Evolutionary conservation across 306 rosid genomes (phyloP).

Genomic region (Cicer chorassanicum): DNA sequence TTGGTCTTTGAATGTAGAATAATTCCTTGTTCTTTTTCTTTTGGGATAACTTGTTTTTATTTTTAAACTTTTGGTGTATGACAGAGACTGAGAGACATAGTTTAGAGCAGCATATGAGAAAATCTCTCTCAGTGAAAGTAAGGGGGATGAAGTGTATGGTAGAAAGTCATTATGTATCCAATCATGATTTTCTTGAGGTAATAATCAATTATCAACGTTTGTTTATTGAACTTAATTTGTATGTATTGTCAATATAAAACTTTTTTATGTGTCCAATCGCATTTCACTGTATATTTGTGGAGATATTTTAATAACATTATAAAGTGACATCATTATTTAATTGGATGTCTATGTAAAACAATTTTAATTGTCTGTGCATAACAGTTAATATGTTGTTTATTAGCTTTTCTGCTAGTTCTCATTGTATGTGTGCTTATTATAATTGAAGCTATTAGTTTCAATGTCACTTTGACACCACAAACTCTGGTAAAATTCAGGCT

Average conservation of each 20-base stretch:
- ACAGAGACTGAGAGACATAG: slow-evolving; percentile 58
- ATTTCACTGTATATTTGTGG: too few relatives aligned
- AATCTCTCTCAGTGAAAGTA: slow-evolving; percentile 62
- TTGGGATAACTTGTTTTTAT: slow-evolving; percentile 17
- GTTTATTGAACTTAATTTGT: background rate
- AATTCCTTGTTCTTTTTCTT: background rate
- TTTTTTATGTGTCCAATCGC: background rate
- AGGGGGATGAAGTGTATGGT: slow-evolving; percentile 70
- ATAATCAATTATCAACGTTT: slow-evolving; percentile 18
- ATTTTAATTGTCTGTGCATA: background rate
- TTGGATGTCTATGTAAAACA: too few relatives aligned
- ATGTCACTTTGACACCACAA: slow-evolving; percentile 17
- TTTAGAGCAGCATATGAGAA: slow-evolving; percentile 48
- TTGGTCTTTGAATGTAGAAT: slow-evolving; percentile 33
- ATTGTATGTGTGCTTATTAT: background rate
- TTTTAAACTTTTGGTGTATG: slow-evolving; percentile 32
- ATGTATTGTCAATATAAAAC: background rate
- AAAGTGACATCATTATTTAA: too few relatives aligned
- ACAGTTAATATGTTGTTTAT: background rate
- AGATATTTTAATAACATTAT: too few relatives aligned
- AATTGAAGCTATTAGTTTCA: slow-evolving; percentile 20
- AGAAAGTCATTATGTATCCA: slow-evolving; percentile 72
- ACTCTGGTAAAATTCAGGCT: slow-evolving; percentile 21
- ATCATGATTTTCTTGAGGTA: slow-evolving; percentile 95
- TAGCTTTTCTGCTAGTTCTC: background rate